phyloP scores from a whole-genome alignment of 2,329 filamentous ascomycete genomes.

The Botrytis fragariae region DNA sequence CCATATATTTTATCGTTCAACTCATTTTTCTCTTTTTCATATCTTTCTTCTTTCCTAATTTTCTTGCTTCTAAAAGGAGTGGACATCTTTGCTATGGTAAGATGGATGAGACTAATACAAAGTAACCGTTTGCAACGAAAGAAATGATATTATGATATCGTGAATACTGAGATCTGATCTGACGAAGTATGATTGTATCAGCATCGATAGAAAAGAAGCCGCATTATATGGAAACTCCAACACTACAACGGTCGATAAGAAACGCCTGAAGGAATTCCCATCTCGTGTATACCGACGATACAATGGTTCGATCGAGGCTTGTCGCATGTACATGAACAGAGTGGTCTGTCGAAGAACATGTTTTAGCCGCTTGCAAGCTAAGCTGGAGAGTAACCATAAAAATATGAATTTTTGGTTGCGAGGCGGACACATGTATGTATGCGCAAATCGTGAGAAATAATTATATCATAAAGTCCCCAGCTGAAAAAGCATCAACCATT shows the following conservation, averaged over 20 bases:
- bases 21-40: not conserved
- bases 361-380: not conserved
- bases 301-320: not conserved
- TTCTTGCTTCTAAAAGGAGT: not conserved
- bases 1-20: not conserved
- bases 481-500: too few species aligned
- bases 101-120: not conserved
- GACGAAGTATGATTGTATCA: not conserved
- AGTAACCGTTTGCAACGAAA: not conserved
- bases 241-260: not conserved
- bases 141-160: not conserved
- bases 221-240: not conserved
- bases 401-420: not conserved
- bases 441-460: not conserved
- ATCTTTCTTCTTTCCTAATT: rapidly evolving
- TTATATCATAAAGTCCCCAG: not conserved
- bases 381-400: not conserved
- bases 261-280: not conserved
- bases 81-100: not conserved
- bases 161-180: not conserved
- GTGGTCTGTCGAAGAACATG: not conserved
- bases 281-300: not conserved
- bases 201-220: not conserved
- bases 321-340: not conserved
- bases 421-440: not conserved